phyloP scores from a whole-genome alignment of 805 yeast species.

The Wickerhamomyces kurtzmanii region DNA sequence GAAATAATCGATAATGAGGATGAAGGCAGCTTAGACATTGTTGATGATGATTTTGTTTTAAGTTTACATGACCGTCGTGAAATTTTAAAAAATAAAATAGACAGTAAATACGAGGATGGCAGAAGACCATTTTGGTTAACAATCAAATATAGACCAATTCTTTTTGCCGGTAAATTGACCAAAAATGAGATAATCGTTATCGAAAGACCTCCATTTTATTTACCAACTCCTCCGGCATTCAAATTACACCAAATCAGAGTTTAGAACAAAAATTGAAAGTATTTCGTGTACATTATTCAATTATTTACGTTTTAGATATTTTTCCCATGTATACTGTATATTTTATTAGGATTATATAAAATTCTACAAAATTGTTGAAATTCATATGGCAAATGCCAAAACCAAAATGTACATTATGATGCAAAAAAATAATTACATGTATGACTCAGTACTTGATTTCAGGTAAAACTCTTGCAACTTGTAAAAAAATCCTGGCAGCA shows the following conservation, averaged over 20 bases:
- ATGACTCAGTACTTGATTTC: conserved; percentile 12
- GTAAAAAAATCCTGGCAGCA: conserved; percentile 63
- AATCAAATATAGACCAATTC: conserved; percentile 62
- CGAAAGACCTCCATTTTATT: conserved; percentile 61
- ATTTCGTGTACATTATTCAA: too few species aligned
- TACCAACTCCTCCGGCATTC: conserved; percentile 56
- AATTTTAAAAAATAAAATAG: neutral
- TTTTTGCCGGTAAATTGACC: conserved; percentile 49
- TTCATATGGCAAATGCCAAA: too few species aligned
- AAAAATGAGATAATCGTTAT: conserved; percentile 55
- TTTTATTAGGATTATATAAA: too few species aligned
- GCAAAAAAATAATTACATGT: too few species aligned
- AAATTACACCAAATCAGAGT: conserved; percentile 45
- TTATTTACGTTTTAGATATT: too few species aligned
- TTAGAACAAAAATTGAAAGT: too few species aligned
- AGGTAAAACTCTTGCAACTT: conserved; percentile 50
- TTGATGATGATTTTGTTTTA: conserved; percentile 11
- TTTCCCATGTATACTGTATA: too few species aligned
- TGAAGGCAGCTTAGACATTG: conserved; percentile 18
- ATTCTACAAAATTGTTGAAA: too few species aligned
- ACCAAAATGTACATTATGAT: too few species aligned
- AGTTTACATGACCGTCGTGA: neutral
- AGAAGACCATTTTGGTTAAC: conserved; percentile 62
- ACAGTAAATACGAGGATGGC: conserved; percentile 11
- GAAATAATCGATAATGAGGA: conserved; percentile 19